Conservation (phyloP, 2,329 filamentous ascomycete species). For the Ophiostoma sp. region DNA sequence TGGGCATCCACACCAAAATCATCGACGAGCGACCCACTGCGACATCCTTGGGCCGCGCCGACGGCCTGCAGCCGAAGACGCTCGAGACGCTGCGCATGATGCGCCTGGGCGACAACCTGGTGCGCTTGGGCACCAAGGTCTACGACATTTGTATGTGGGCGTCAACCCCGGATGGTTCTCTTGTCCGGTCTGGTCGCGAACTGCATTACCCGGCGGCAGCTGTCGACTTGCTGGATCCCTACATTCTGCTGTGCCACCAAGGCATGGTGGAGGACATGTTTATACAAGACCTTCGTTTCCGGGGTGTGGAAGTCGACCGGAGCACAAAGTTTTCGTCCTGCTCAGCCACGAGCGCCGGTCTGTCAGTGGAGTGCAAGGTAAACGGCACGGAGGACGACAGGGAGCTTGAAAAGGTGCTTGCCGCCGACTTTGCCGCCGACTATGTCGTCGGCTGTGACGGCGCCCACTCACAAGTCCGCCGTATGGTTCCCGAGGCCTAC, state of each 20-base stretch:
- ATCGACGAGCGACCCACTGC: constrained; percentile 26
- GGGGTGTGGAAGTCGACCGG: constrained; percentile 63
- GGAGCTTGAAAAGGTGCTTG: no score
- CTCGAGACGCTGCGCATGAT: constrained; percentile 76
- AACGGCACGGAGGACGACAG: constrained; percentile 43
- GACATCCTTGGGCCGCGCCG: constrained; percentile 55
- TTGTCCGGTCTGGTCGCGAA: constrained; percentile 37
- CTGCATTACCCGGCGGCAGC: constrained; percentile 62
- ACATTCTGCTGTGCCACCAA: constrained; percentile 64
- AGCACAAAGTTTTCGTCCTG: constrained; percentile 55
- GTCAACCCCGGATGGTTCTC: constrained; percentile 52
- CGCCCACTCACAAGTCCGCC: neutral
- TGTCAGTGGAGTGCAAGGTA: constrained; percentile 50
- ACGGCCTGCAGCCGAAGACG: constrained; percentile 74
- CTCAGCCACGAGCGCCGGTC: constrained; percentile 16
- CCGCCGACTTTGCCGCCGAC: constrained; percentile 42
- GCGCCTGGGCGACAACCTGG: constrained; percentile 63
- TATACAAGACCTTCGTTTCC: constrained; percentile 65
- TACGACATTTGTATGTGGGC: constrained; percentile 74
- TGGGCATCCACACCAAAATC: constrained; percentile 45
- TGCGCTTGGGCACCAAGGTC: constrained; percentile 66
- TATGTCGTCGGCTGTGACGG: neutral
- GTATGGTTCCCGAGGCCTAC: constrained; percentile 33
- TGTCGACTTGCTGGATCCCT: constrained; percentile 48
- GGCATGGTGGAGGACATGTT: constrained; percentile 73